A percentile compares a stretch with the other conserved stretches of the same genome.
Evolutionary conservation across 2,329 filamentous ascomycete species (phyloP).

Genomic region (Talaromyces marneffei): DNA sequence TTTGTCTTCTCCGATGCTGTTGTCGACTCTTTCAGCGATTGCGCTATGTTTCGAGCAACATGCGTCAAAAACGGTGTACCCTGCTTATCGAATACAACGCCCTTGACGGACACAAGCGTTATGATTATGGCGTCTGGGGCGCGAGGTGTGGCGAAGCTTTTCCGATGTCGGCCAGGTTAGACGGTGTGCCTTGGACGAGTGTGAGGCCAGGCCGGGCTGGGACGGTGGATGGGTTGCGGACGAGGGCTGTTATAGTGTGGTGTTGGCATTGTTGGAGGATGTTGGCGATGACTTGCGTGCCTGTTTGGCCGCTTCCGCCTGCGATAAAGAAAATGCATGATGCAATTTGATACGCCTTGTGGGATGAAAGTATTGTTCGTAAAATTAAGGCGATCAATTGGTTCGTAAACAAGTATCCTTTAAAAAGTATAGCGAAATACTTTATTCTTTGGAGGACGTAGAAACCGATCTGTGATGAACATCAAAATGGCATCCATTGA

Average conservation of each 20-base stretch:
- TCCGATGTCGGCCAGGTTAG: slow-evolving; percentile 7
- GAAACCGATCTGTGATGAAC: no score
- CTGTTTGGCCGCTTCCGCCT: slow-evolving; percentile 13
- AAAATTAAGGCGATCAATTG: background rate
- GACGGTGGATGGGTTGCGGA: slow-evolving; percentile 7
- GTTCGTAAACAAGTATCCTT: no score
- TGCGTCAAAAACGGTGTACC: slow-evolving; percentile 8
- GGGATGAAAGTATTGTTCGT: background rate
- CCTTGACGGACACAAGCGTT: slow-evolving; percentile 7
- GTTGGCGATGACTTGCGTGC: slow-evolving; percentile 9
- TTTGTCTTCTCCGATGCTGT: background rate
- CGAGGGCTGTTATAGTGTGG: slow-evolving; percentile 11
- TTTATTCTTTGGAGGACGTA: no score
- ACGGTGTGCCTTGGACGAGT: slow-evolving; percentile 11
- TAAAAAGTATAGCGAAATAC: no score
- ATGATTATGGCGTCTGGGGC: slow-evolving; percentile 2
- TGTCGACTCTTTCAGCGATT: background rate
- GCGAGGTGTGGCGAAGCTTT: background rate
- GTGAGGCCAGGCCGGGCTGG: background rate
- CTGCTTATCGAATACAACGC: background rate
- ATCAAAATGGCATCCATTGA: no score
- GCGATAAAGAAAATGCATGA: slow-evolving; percentile 12
- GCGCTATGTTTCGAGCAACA: slow-evolving; percentile 4
- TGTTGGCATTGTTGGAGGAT: background rate
- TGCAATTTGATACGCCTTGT: background rate